Evolutionary conservation across 768 basidiomycete genomes (phyloP), one percentile per base, ranked within the genome.

Genomic region (Boletus speciosus): DNA sequence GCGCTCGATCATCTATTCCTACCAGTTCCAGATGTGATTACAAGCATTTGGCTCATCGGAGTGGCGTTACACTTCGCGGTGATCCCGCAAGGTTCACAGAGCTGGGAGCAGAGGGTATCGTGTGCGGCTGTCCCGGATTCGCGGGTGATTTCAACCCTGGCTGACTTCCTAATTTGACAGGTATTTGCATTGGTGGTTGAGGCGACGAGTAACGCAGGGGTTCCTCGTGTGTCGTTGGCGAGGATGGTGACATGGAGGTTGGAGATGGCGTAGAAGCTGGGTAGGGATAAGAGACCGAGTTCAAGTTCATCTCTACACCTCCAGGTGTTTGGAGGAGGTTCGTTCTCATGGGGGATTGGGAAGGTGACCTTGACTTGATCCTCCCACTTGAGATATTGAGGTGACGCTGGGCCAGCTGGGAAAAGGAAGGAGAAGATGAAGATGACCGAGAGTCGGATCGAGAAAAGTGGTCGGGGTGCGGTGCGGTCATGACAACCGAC

Each of bases 201-300:
- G 61, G 60, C 15, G 67, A 67, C 3, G 66, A 58, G 37, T 66
- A 66, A 41, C 56, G 51, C 29, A 50, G 40, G 6, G 44, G 34
- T 15, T 62, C 63, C 35, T 70, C 57, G 6, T 43, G 56, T n/a
- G 35, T 55, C 32, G 55, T 57, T 8, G 73, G 71, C 1, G 76
- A 74, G 37, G 80, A 81, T 39, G 77, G 73, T 8, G 82, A 82
- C 12, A 78, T 62, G 14, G 81, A 80, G 2, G 77, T 75, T 32
- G 82, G 85, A 10, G 85, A 83, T 31, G 80, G 77, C 6, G 80
- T 74, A 16, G 86, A 70, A 12, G 65, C 57, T 2, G 68, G 51
- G 49, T 56, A 58, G 19, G 55, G 29, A 50, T 49, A 60, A 38
- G 53, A 53, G 0, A 43, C 51, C 41, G 58, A 12, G 39, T 52